Percentiles rank a stretch among this genome's conserved stretches.
These are phyloP conservation scores for Carex myosuroides DNA, from an alignment of 176 grass and related monocot genomes.

Conservation along the genomic window DNA sequence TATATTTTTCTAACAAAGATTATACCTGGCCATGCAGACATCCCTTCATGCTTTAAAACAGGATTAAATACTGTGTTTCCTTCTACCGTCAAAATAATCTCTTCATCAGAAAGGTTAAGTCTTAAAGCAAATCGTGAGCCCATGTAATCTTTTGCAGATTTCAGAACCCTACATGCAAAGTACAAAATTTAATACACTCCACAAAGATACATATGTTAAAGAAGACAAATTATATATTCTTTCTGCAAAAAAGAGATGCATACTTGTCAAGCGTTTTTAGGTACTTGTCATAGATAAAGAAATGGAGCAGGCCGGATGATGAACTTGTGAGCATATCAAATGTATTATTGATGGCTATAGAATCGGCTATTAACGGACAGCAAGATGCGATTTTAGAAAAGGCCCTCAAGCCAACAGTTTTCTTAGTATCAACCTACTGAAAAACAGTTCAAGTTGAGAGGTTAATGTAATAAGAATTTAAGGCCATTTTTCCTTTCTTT, in stretches of 20 bases:
- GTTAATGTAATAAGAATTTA: conserved; percentile 7
- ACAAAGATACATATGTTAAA: background rate
- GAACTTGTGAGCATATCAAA: conserved; percentile 72
- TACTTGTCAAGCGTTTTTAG: conserved; percentile 81
- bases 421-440: conserved; percentile 74
- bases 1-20: conserved; percentile 15
- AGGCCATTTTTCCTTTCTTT: background rate
- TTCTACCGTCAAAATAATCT: conserved; percentile 71
- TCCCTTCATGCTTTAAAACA: conserved; percentile 69
- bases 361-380: conserved; percentile 70
- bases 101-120: conserved; percentile 57
- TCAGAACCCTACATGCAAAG: conserved; percentile 39
- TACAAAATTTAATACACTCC: background rate
- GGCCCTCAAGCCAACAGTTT: conserved; percentile 54
- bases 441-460: conserved; percentile 22
- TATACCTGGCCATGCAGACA: conserved; percentile 76
- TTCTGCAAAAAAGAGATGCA: conserved; percentile 22
- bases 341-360: conserved; percentile 76
- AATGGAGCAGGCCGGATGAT: conserved; percentile 66
- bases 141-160: conserved; percentile 44
- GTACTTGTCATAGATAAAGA: conserved; percentile 82
- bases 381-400: conserved; percentile 59
- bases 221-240: background rate
- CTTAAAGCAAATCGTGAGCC: conserved; percentile 27
- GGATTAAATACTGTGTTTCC: conserved; percentile 64